phyloP scores from a whole-genome alignment of 306 rosid genomes.

The Vigna nakashimae region DNA sequence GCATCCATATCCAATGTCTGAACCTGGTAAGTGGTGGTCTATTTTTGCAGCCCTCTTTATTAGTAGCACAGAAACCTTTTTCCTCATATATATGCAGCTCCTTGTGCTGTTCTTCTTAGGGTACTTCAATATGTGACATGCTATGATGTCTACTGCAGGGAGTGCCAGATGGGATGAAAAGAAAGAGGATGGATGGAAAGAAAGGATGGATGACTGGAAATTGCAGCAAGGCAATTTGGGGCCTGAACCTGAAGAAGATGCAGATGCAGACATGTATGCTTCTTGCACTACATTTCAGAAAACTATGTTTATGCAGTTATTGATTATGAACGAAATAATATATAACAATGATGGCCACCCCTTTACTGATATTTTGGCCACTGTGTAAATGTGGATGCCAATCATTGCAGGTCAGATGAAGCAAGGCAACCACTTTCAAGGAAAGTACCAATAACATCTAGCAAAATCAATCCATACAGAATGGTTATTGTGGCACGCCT shows the following conservation, averaged over 20 bases:
- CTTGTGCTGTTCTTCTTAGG: conserved; percentile 3
- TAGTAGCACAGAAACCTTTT: background rate
- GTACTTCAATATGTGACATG: background rate
- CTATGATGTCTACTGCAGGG: conserved; percentile 55
- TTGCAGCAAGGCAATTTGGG: conserved; percentile 93
- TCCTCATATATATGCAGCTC: background rate
- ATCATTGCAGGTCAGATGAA: conserved; percentile 79
- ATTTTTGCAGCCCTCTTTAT: background rate
- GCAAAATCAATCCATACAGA: conserved; percentile 95
- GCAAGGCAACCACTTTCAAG: conserved; percentile 95
- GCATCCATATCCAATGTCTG: conserved; percentile 83
- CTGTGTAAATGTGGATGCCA: conserved; percentile 38
- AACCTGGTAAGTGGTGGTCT: conserved; percentile 58
- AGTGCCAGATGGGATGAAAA: conserved; percentile 87
- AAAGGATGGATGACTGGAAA: conserved; percentile 96
- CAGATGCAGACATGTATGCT: conserved; percentile 66
- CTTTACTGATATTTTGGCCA: background rate
- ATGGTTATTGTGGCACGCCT: conserved; percentile 93
- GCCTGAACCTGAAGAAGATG: conserved; percentile 79
- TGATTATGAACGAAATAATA: conserved; percentile 4
- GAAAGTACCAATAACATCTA: conserved; percentile 91
- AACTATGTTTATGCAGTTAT: background rate
- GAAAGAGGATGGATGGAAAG: conserved; percentile 64
- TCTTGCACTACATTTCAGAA: conserved; percentile 17
- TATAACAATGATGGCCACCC: background rate